phyloP scores from a whole-genome alignment of 148 eudicot species.

The Agrostemma githago region DNA sequence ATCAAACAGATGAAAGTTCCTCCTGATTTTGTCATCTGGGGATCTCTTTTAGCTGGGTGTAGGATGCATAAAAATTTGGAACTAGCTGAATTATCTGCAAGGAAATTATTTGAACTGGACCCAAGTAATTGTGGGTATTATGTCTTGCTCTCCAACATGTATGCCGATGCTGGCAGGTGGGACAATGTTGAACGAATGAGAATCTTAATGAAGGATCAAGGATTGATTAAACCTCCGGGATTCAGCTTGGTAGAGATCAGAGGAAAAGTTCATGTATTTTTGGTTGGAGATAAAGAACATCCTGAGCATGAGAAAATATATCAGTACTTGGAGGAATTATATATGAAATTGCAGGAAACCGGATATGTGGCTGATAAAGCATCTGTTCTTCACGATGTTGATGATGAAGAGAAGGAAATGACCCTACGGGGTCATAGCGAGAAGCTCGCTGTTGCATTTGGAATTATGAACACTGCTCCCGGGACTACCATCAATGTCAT shows the following conservation, averaged over 20 bases:
- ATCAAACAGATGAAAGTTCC: constrained; percentile 48
- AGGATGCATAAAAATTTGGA: constrained; percentile 63
- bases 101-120: constrained; percentile 52
- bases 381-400: constrained; percentile 66
- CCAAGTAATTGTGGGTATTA: constrained; percentile 57
- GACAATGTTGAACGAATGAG: constrained; percentile 56
- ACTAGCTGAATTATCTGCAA: constrained; percentile 56
- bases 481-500: constrained; percentile 54
- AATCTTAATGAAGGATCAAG: constrained; percentile 43
- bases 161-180: constrained; percentile 78
- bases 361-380: constrained; percentile 58
- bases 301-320: constrained; percentile 52
- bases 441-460: constrained; percentile 63
- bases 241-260: constrained; percentile 55
- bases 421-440: constrained; percentile 54
- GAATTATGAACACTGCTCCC: constrained; percentile 47
- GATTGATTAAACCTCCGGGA: constrained; percentile 57
- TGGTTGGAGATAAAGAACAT: constrained; percentile 62
- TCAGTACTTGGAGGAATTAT: constrained; percentile 36
- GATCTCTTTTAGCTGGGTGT: constrained; percentile 61
- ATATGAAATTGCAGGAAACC: constrained; percentile 51
- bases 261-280: constrained; percentile 57
- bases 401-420: constrained; percentile 72
- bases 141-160: constrained; percentile 64
- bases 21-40: constrained; percentile 70